Evolutionary conservation across 2,329 filamentous ascomycete genomes (phyloP), one percentile per base, ranked within the genome.

Genomic region (Stagonosporopsis chrysanthemi): DNA sequence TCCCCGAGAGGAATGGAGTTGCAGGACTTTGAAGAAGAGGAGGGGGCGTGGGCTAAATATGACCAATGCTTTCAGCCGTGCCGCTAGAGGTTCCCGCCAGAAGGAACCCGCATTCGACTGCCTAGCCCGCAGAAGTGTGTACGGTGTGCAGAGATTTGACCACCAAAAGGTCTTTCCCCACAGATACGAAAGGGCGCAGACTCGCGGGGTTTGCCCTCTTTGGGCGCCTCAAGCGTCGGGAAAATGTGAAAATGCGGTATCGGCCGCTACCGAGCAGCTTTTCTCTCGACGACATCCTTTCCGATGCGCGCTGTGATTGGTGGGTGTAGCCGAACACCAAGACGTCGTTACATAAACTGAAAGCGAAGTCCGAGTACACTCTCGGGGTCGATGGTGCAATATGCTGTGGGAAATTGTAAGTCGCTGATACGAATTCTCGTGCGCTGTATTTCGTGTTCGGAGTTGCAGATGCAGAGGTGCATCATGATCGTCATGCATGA

Each of bases 191-290:
- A n/a, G 55, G 45, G 50, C 50, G 50, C 17, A n/a, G 6, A 41
- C 19, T 14, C 23, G 54, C 36, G 42, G 47, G 43, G 36, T n/a
- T 33, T 14, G 41, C 41, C 53, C 46, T 24, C 35, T 40, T 38
- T 22, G 29, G 28, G 31, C 19, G 14, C 33, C 38, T 14, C 31
- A 52, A 42, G 56, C 50, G 56, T 60, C 60, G 63, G 57, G 42
- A 58, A 60, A 47, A 43, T 52, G 29, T 26, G 50, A 54, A 22
- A 40, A 59, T 60, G 56, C 63, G 66, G 66, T 60, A 54, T 66
- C 66, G 66, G 59, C 64, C 64, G 61, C 44, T 60, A 40, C 61
- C 59, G 58, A 56, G 11, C 47, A 52, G 47, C 36, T 45, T 52
- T 54, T 55, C 7, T 19, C 23, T 44, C 36, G 22, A 56, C 22